Base-by-base conservation (phyloP, 176 grass and related monocot species). In the Areca catechu region DNA sequence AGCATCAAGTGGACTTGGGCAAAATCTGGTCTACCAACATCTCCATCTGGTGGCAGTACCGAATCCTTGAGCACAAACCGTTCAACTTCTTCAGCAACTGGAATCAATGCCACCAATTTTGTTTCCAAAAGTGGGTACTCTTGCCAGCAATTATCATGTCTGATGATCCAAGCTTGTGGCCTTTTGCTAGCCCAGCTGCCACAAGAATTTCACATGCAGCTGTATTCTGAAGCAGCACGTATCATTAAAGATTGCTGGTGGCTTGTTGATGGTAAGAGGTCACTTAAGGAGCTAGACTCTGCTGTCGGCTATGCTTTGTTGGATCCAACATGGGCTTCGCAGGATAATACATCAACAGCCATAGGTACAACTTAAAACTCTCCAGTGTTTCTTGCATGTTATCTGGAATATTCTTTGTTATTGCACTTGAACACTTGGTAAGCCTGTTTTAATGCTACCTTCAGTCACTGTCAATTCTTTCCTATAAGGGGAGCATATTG, bases 141-240 rank as follows among this genome's bases (percentile, higher is more conserved):
- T 1, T 82, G 62, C 24, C 87, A 92, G 61, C 93, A 98, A 48
- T 66, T 98, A 54, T 88, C 93, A 24, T 83, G 89, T 77, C 62
- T 98, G 73, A 98, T 98, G 87, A 98, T 98, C 60, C 93, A 98
- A 84, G 93, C 87, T 56, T 98, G 93, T 72, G 93, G 93, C 15
- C 67, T 98, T 72, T 73, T 98, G 83, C 58, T 98, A 53, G 87
- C 93, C 50, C 93, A 98, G 66, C 87, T 98, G 21, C 93, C 93
- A 53, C 87, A 84, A 73, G 93, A 98, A 50, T 98, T 98, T 48
- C 93, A 98, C 68, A 72, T 78, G 71, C 81, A 88, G 66, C 70
- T 98, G 15, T 98, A 98, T 68, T 88, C 78, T 49, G 93, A 98
- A 90, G 87, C 93, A 72, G 76, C 81, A 22, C 75, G 76, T 15